These are phyloP conservation scores for Penicillium sclerotiorum DNA, from an alignment of 2,329 filamentous ascomycete genomes.

Conservation along the genomic window DNA sequence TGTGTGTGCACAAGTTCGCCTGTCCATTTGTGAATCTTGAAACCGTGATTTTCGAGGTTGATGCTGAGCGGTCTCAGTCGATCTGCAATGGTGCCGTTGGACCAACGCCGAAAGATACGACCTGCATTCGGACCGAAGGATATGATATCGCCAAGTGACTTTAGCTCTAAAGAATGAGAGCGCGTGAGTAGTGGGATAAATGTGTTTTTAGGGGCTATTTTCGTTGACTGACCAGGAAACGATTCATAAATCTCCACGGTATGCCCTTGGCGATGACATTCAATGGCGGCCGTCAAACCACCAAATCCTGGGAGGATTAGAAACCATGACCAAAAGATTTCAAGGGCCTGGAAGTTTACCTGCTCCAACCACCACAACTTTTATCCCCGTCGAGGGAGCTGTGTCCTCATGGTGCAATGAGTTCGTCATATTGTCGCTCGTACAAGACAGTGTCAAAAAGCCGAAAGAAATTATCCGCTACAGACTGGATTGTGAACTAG, in stretches of 20 bases:
- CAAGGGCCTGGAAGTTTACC: slow-evolving; percentile 31
- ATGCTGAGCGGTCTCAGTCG: slow-evolving; percentile 56
- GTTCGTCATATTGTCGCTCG: not conserved
- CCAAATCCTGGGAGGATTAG: slow-evolving; percentile 54
- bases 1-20: slow-evolving; percentile 65
- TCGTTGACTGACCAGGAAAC: slow-evolving; percentile 43
- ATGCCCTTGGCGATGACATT: slow-evolving; percentile 65
- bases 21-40: slow-evolving; percentile 65
- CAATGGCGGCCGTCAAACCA: slow-evolving; percentile 64
- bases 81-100: slow-evolving; percentile 50
- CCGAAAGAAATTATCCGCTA: no score
- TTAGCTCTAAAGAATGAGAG: slow-evolving; percentile 54
- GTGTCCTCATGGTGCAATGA: slow-evolving; percentile 4
- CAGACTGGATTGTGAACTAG: not conserved
- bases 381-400: slow-evolving; percentile 50
- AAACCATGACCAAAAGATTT: not conserved
- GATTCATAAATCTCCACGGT: slow-evolving; percentile 61
- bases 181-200: not conserved
- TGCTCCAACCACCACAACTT: slow-evolving; percentile 52
- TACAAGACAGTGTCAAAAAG: not conserved
- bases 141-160: slow-evolving; percentile 64
- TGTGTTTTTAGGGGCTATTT: slow-evolving; percentile 4
- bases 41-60: slow-evolving; percentile 57
- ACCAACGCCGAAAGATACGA: slow-evolving; percentile 64
- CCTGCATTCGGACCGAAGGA: slow-evolving; percentile 64